Base-by-base conservation (phyloP, 139 green algal genomes). In the Astrephomene gubernaculifera region DNA sequence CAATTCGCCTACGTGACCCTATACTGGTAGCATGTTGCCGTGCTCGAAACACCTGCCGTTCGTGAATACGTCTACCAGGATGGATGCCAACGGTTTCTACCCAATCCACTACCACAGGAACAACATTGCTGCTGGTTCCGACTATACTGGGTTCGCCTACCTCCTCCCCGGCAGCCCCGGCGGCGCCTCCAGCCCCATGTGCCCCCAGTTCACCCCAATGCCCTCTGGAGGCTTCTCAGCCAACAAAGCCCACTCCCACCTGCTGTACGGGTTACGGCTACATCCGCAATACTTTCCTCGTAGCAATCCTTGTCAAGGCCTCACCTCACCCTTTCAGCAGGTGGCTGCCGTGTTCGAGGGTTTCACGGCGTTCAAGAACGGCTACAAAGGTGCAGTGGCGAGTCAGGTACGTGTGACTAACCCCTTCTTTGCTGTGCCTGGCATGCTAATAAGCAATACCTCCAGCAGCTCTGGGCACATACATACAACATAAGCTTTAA, bases 161-260 rank as follows among this genome's bases (percentile, higher is more conserved):
- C 14, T 8, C 29, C 71, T 79, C 0, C 45, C 45, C 10, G 43
- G 9, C 19, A 1, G 5, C 44, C 27, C 71, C 27, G 17, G 14
- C 25, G 33, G n/a, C 49, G 71, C 25, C 24, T 31, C 43, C 71
- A 2, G 9, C 67, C 9, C 21, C 43, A 25, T 36, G 29, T 94
- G 86, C 82, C 91, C 91, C 60, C 90, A 90, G 65, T 90, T 87
- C 63, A 87, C 71, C 4, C 45, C 83, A 0, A 33, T 93, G 84
- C 71, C 71, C 21, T 9, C 71, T 10, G 76, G 69, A 2, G 76
- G 89, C 52, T 94, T 93, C 80, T 36, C 21, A 31, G 76, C 90
- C 86, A 95, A 95, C 74, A 52, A 67, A 0, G 91, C 90, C 6
- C 91, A 95, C 86, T 92, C 85, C 82, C 93, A 93, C 81, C 78